Conservation (phyloP, 1,139 yeast species). For the Citeromyces siamensis region DNA sequence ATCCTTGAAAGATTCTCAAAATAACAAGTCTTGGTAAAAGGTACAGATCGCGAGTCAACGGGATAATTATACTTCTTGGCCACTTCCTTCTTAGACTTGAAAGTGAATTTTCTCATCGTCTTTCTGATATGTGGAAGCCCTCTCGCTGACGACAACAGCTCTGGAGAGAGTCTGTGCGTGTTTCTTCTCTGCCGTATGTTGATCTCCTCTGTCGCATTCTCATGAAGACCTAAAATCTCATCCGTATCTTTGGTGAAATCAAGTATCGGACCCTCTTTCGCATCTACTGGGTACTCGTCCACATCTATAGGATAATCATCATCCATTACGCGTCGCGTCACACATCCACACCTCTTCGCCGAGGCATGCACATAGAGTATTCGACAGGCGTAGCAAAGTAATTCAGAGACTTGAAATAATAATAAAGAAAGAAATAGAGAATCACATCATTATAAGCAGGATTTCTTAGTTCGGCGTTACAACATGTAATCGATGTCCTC, state of each 20-base stretch:
- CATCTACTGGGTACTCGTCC: constrained; percentile 1
- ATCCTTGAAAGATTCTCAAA: constrained; percentile 16
- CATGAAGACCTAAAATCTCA: background rate
- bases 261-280: background rate
- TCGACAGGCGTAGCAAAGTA: no score
- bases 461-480: no score
- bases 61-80: constrained; percentile 6
- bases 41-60: constrained; percentile 5
- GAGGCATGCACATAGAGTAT: no score
- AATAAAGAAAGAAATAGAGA: no score
- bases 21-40: constrained; percentile 13
- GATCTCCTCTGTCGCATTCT: background rate
- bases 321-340: background rate
- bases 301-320: constrained; percentile 1
- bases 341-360: no score
- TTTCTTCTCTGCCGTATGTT: background rate
- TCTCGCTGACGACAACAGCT: constrained; percentile 14
- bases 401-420: no score
- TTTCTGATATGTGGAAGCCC: constrained; percentile 16
- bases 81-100: constrained; percentile 7
- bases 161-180: constrained; percentile 11
- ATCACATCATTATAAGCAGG: no score
- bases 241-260: background rate
- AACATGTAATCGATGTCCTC: no score
- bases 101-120: constrained; percentile 12